phyloP scores from a whole-genome alignment of 768 basidiomycete genomes.

The Cystofilobasidium macerans region DNA sequence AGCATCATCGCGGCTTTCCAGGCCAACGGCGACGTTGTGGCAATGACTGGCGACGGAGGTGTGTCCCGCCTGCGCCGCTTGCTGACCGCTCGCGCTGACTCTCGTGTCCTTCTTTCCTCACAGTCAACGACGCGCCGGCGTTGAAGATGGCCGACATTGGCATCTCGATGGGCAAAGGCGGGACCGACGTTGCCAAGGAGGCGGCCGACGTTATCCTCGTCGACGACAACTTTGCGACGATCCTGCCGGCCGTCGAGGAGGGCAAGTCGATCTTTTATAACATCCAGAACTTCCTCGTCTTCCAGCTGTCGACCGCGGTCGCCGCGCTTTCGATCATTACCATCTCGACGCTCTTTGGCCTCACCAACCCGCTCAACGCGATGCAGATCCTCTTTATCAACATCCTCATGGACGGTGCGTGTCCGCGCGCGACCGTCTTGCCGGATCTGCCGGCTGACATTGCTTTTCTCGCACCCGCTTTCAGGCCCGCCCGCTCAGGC shows the following conservation, averaged over 20 bases:
- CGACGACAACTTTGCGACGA: conserved; percentile 92
- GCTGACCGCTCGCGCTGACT: not conserved
- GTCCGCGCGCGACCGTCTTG: not conserved
- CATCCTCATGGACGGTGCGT: conserved; percentile 87
- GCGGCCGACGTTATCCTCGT: conserved; percentile 97
- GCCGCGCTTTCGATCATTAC: conserved; percentile 91
- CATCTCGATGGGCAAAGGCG: conserved; percentile 92
- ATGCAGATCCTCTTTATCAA: conserved; percentile 99
- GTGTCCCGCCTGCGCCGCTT: conserved; percentile 30
- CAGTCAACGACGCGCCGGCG: conserved; percentile 92
- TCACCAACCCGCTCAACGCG: conserved; percentile 85
- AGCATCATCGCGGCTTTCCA: conserved; percentile 91
- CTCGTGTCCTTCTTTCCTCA: not conserved
- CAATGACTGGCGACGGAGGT: conserved; percentile 97
- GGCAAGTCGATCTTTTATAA: conserved; percentile 98
- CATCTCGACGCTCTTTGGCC: conserved; percentile 73
- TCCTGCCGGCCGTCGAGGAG: conserved; percentile 87
- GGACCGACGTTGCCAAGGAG: conserved; percentile 98
- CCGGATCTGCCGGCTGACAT: not conserved
- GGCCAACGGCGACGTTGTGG: conserved; percentile 73
- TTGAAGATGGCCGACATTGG: conserved; percentile 97
- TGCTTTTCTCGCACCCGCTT: not conserved
- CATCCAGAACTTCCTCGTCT: conserved; percentile 91
- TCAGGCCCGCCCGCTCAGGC: conserved; percentile 87
- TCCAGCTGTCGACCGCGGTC: conserved; percentile 94